phyloP scores from a whole-genome alignment of 75 land plant genomes.

The Sequoia sempervirens region DNA sequence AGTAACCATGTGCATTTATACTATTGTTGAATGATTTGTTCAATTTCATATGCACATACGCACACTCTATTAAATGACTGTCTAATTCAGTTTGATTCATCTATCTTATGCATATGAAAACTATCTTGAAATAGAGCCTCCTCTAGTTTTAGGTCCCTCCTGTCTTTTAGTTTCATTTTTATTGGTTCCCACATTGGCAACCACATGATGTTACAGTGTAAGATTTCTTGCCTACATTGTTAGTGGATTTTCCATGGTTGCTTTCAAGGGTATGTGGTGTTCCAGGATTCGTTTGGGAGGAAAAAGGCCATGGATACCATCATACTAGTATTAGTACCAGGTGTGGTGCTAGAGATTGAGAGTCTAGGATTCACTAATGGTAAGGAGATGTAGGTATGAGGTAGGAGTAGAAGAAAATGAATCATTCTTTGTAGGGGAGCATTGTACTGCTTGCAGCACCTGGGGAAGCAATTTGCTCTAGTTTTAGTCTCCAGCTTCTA shows the following conservation, averaged over 20 bases:
- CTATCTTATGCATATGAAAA: background rate
- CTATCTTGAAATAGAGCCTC: background rate
- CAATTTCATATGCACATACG: background rate
- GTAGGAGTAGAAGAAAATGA: background rate
- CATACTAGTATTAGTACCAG: background rate
- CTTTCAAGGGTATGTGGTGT: background rate
- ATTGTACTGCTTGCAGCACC: background rate
- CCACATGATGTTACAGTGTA: background rate
- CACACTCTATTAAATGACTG: background rate
- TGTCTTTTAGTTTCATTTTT: background rate
- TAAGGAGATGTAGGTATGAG: background rate
- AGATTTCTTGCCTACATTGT: background rate
- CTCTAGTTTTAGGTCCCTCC: background rate
- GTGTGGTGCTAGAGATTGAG: background rate
- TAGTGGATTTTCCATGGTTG: no score
- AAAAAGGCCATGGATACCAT: background rate
- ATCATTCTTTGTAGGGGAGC: background rate
- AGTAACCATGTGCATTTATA: slow-evolving; percentile 11
- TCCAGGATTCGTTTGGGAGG: background rate
- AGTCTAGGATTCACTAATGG: background rate
- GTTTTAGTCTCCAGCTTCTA: background rate
- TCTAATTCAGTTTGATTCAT: background rate
- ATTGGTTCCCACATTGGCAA: background rate
- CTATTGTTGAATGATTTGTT: background rate
- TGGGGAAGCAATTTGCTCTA: background rate